A percentile compares a stretch with the other conserved stretches of the same genome.
phyloP scores from a whole-genome alignment of 2,329 filamentous ascomycete genomes.

The Bisporella sp. region DNA sequence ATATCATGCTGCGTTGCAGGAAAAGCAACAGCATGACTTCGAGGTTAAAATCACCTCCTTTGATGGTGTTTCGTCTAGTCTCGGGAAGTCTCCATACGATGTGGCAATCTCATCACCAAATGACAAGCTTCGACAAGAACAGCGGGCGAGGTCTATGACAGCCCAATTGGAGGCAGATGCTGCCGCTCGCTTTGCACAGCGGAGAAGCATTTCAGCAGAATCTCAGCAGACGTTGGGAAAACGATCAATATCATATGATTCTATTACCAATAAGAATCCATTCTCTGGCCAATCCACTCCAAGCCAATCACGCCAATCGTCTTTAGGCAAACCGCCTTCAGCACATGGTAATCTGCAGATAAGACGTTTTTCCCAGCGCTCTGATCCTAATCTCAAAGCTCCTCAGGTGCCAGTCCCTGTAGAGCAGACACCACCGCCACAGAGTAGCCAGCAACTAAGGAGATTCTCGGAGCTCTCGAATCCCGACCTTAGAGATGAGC shows the following conservation, averaged over 20 bases:
- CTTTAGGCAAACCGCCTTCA: not conserved
- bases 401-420: not conserved
- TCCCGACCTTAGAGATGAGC: not conserved
- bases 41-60: conserved; percentile 19
- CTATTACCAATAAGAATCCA: too few species aligned
- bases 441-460: not conserved
- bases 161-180: conserved; percentile 17
- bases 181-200: conserved; percentile 8
- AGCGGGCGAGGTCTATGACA: conserved; percentile 18
- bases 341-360: not conserved
- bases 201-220: conserved; percentile 4
- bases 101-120: conserved; percentile 6
- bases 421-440: not conserved
- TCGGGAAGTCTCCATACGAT: conserved; percentile 21
- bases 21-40: conserved; percentile 12
- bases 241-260: too few species aligned
- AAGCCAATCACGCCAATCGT: too few species aligned
- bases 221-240: not conserved
- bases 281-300: too few species aligned
- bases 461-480: not conserved
- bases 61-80: conserved; percentile 12
- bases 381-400: not conserved
- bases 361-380: not conserved
- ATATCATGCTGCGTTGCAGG: not conserved
- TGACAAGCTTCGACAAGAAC: not conserved